Conservation (phyloP, 1,139 yeast species). For the Zygoascus sp. region DNA sequence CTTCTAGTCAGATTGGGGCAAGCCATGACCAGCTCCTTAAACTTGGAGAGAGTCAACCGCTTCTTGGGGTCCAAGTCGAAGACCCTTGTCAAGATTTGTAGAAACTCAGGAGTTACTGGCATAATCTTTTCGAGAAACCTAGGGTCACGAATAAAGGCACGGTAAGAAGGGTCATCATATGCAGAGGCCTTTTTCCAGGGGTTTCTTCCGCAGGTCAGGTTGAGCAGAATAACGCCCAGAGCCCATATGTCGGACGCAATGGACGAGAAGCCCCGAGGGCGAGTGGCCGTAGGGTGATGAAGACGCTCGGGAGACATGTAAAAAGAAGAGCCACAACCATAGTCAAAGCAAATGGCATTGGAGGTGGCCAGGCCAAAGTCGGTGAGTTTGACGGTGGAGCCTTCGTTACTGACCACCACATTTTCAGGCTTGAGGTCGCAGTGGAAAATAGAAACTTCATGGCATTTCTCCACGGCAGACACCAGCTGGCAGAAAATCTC, state of each 20-base stretch:
- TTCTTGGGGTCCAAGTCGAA: constrained; percentile 60
- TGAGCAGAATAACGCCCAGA: constrained; percentile 72
- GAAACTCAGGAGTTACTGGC: constrained; percentile 62
- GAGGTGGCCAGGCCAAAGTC: constrained; percentile 84
- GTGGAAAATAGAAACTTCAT: constrained; percentile 63
- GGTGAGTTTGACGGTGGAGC: constrained; percentile 59
- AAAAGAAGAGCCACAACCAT: constrained; percentile 81
- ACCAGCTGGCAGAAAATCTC: constrained; percentile 70
- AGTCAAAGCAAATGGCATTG: constrained; percentile 54
- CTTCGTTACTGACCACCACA: constrained; percentile 61
- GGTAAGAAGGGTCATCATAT: constrained; percentile 51
- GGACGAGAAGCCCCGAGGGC: constrained; percentile 39
- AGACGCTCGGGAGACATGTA: constrained; percentile 93
- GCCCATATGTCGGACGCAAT: constrained; percentile 86
- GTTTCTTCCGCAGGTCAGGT: constrained; percentile 76
- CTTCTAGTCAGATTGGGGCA: constrained; percentile 19
- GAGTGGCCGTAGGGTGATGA: constrained; percentile 4
- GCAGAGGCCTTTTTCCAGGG: constrained; percentile 86
- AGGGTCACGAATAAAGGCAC: constrained; percentile 47
- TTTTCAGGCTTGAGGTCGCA: constrained; percentile 94
- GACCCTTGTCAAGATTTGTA: constrained; percentile 49
- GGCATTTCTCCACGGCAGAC: constrained; percentile 69
- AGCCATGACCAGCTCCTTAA: constrained; percentile 31
- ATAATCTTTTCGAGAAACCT: constrained; percentile 56
- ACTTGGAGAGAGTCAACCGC: constrained; percentile 50